phyloP scores from a whole-genome alignment of 1,139 yeast species.

The Debaryomycetaceae sp. region DNA sequence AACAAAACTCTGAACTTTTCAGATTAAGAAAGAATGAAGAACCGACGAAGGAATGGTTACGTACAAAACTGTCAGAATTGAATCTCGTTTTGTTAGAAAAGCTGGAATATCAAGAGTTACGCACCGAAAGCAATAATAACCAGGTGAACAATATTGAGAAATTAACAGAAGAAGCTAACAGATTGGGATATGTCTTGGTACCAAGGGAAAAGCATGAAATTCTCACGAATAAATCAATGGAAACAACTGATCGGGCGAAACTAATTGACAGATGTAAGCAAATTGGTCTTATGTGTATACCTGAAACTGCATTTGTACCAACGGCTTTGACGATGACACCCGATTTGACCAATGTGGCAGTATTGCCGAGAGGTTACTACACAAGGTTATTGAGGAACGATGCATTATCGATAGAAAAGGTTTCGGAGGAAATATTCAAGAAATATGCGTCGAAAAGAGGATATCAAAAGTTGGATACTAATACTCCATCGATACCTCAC shows the following conservation, averaged over 20 bases:
- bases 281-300: constrained; percentile 51
- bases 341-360: constrained; percentile 57
- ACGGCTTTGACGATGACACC: constrained; percentile 56
- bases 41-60: constrained; percentile 20
- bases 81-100: constrained; percentile 28
- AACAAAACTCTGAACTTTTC: constrained; percentile 30
- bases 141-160: constrained; percentile 16
- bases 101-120: constrained; percentile 29
- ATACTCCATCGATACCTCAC: constrained; percentile 12
- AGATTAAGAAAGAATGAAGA: constrained; percentile 17
- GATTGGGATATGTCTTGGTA: constrained; percentile 40
- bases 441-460: constrained; percentile 51
- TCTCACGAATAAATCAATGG: constrained; percentile 14
- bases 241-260: constrained; percentile 19
- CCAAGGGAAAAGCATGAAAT: constrained; percentile 33
- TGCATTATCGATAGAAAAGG: constrained; percentile 40
- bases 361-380: constrained; percentile 62
- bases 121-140: constrained; percentile 9
- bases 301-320: constrained; percentile 54
- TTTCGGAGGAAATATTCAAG: constrained; percentile 44
- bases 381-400: constrained; percentile 50
- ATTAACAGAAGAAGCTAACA: constrained; percentile 17
- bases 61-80: constrained; percentile 40
- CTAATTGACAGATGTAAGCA: constrained; percentile 35
- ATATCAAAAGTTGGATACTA: constrained; percentile 23